Evolutionary conservation across 78 protist species (phyloP).

Genomic region (Isochrysis galbana): DNA sequence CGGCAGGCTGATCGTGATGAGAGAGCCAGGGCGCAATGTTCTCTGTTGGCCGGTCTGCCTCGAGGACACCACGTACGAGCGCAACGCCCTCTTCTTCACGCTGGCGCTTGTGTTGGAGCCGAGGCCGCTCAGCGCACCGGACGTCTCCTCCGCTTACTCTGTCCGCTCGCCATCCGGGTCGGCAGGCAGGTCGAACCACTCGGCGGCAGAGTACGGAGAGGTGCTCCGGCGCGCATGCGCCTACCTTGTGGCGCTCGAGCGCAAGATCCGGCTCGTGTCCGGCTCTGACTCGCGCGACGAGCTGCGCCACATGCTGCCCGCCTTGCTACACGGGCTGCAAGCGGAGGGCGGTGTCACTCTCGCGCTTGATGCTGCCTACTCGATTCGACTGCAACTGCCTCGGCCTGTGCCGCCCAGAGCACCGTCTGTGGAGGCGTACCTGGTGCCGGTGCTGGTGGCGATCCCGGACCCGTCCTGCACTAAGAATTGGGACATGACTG

Average conservation of each 20-base stretch:
- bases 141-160: no score
- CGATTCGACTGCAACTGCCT: not conserved
- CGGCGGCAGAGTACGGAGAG: not conserved
- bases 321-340: not conserved
- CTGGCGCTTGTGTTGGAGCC: not conserved
- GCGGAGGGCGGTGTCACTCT: not conserved
- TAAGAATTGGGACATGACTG: not conserved
- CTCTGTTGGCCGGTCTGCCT: not conserved
- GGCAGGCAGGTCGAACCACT: no score
- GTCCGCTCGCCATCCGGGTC: not conserved
- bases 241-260: not conserved
- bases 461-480: not conserved
- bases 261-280: not conserved
- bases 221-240: not conserved
- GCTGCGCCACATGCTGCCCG: not conserved
- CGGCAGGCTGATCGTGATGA: not conserved
- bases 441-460: not conserved
- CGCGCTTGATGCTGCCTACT: not conserved
- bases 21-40: not conserved
- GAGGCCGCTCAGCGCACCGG: no score
- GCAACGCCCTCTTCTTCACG: not conserved
- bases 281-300: not conserved
- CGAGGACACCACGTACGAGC: not conserved
- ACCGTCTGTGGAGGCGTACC: not conserved
- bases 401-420: not conserved